Evolutionary conservation across 2,329 filamentous ascomycete species (phyloP).

Genomic region (Exophiala bonariae): DNA sequence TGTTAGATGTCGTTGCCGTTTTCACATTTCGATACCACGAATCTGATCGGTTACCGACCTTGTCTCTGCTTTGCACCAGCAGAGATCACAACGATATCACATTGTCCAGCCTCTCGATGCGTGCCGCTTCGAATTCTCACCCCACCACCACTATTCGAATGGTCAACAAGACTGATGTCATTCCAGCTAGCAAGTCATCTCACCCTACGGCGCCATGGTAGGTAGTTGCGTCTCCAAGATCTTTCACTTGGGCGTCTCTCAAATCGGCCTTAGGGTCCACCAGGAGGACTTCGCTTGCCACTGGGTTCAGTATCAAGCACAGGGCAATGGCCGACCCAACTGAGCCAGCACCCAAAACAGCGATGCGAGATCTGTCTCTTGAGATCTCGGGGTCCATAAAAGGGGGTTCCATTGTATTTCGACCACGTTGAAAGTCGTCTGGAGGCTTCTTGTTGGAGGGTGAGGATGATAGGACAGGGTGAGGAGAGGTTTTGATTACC

Average conservation of each 20-base stretch:
- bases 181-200: constrained; percentile 33
- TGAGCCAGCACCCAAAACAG: constrained; percentile 53
- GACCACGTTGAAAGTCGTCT: too few relatives aligned
- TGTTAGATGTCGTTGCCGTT: not conserved
- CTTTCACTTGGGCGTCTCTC: constrained; percentile 52
- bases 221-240: constrained; percentile 53
- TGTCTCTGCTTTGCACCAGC: constrained; percentile 53
- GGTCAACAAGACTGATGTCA: not conserved
- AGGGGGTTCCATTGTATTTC: not conserved
- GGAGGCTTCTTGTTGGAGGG: constrained; percentile 13
- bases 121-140: constrained; percentile 18
- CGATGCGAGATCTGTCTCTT: constrained; percentile 35
- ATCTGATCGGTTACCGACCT: constrained; percentile 29
- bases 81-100: constrained; percentile 56
- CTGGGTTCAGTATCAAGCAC: constrained; percentile 51
- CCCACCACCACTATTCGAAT: constrained; percentile 12
- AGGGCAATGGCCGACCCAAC: constrained; percentile 54
- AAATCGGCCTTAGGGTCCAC: constrained; percentile 51
- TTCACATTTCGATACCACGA: constrained; percentile 7
- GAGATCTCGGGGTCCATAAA: constrained; percentile 16
- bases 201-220: constrained; percentile 48
- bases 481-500: too few relatives aligned
- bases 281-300: constrained; percentile 54
- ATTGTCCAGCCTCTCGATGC: constrained; percentile 49
- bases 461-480: too few relatives aligned